Evolutionary conservation across 2,329 filamentous ascomycete genomes (phyloP).

Genomic region (Fusarium drepaniforme): DNA sequence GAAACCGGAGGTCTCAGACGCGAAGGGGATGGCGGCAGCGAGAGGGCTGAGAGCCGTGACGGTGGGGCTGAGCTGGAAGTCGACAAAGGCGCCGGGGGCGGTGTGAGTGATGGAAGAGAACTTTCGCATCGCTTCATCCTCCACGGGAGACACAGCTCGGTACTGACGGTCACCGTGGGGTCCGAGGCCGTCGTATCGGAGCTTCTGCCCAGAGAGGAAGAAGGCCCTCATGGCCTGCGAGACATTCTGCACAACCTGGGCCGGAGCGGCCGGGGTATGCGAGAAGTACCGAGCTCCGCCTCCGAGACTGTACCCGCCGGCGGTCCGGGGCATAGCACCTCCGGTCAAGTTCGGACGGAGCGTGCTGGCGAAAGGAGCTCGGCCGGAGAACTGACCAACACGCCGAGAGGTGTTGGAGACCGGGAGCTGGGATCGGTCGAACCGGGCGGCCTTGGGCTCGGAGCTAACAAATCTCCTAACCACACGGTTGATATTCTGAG

Average conservation of each 20-base stretch:
- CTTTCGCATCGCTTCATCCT: constrained; percentile 78
- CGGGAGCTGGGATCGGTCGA: constrained; percentile 64
- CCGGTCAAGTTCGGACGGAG: constrained; percentile 94
- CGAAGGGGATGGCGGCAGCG: constrained; percentile 64
- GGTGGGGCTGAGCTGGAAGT: constrained; percentile 89
- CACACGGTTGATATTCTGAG: constrained; percentile 57
- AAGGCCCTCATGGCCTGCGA: constrained; percentile 93
- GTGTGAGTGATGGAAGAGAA: constrained; percentile 69
- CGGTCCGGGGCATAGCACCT: constrained; percentile 84
- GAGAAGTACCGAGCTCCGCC: constrained; percentile 91
- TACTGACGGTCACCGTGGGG: constrained; percentile 82
- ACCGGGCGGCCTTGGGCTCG: constrained; percentile 49
- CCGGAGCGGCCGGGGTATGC: constrained; percentile 84
- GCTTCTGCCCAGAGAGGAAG: constrained; percentile 89
- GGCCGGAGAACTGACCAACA: constrained; percentile 73
- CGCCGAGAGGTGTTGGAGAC: constrained; percentile 62
- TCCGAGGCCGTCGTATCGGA: constrained; percentile 84
- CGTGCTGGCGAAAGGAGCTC: constrained; percentile 88
- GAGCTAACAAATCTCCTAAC: constrained; percentile 66
- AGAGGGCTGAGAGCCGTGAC: constrained; percentile 88
- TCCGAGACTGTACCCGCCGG: constrained; percentile 85
- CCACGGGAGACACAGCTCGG: constrained; percentile 79
- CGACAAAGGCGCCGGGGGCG: constrained; percentile 83
- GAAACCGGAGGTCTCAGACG: constrained; percentile 58
- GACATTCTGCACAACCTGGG: constrained; percentile 95